phyloP scores from a whole-genome alignment of 306 rosid genomes.

The Cucurbita moschata region DNA sequence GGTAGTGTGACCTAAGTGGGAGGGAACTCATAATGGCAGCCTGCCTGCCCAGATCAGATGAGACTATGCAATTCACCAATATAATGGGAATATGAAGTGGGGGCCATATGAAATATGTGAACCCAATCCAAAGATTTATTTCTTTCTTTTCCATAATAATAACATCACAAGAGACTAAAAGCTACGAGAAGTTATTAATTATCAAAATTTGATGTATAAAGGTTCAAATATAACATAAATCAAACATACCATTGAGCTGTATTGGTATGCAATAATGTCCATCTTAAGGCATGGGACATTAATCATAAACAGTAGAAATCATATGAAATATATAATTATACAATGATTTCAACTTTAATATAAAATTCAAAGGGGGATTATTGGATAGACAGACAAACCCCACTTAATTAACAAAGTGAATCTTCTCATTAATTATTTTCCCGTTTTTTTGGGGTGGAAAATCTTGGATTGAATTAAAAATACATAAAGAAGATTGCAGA shows the following conservation, averaged over 20 bases:
- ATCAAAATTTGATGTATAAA: background rate
- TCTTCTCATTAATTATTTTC: conserved; percentile 3
- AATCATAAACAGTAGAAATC: background rate
- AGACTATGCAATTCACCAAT: background rate
- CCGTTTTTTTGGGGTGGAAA: background rate
- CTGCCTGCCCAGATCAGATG: background rate
- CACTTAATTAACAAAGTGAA: background rate
- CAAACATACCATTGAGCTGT: background rate
- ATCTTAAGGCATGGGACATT: background rate
- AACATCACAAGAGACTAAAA: too few relatives aligned
- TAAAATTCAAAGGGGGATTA: background rate
- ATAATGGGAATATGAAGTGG: background rate
- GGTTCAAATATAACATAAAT: background rate
- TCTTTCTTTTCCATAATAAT: too few relatives aligned
- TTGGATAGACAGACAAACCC: conserved; percentile 2
- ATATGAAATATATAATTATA: background rate
- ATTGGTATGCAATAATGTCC: background rate
- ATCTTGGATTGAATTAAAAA: background rate
- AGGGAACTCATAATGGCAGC: conserved; percentile 5
- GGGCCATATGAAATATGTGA: background rate
- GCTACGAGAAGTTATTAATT: too few relatives aligned
- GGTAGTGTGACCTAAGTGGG: background rate
- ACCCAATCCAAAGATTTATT: background rate
- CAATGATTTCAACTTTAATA: conserved; percentile 1
- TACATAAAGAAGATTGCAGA: background rate